These are phyloP conservation scores for Suillus brevipes DNA, from an alignment of 768 basidiomycete species.

Conservation along the genomic window DNA sequence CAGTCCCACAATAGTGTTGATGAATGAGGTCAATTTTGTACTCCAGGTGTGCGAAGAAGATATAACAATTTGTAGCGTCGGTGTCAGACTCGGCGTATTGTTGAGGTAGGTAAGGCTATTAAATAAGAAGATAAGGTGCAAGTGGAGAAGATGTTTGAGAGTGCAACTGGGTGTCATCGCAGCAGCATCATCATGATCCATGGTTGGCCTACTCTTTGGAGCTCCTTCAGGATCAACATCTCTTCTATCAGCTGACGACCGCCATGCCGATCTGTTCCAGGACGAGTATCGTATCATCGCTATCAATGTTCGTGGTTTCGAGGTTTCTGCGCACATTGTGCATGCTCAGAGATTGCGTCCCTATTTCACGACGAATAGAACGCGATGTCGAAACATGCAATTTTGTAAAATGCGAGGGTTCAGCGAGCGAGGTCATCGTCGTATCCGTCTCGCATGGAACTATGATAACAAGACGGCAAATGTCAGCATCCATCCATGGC, in stretches of 20 bases:
- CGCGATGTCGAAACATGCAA: constrained; percentile 66
- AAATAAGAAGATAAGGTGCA: background rate
- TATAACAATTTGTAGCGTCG: constrained; percentile 84
- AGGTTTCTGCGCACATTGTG: constrained; percentile 54
- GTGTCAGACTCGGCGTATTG: constrained; percentile 86
- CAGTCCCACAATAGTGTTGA: constrained; percentile 76
- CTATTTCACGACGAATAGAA: constrained; percentile 59
- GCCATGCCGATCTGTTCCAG: constrained; percentile 30
- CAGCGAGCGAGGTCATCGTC: constrained; percentile 71
- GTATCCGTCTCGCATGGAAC: constrained; percentile 86
- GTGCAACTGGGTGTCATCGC: too few relatives aligned
- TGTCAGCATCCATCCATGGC: background rate
- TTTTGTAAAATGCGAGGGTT: constrained; percentile 72
- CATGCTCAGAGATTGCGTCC: constrained; percentile 51
- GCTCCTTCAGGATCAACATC: constrained; percentile 53
- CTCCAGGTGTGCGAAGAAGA: constrained; percentile 90
- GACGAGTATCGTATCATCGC: constrained; percentile 63
- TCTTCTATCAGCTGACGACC: background rate
- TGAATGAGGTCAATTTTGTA: constrained; percentile 88
- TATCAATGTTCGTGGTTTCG: constrained; percentile 72
- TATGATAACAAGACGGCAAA: constrained; percentile 30
- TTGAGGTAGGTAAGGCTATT: constrained; percentile 86
- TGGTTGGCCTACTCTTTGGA: constrained; percentile 81
- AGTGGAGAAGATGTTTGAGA: background rate
- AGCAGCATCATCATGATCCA: constrained; percentile 77